Conservation (phyloP, 371 early-diverging fungal species). For the Funneliformis caledonium region DNA sequence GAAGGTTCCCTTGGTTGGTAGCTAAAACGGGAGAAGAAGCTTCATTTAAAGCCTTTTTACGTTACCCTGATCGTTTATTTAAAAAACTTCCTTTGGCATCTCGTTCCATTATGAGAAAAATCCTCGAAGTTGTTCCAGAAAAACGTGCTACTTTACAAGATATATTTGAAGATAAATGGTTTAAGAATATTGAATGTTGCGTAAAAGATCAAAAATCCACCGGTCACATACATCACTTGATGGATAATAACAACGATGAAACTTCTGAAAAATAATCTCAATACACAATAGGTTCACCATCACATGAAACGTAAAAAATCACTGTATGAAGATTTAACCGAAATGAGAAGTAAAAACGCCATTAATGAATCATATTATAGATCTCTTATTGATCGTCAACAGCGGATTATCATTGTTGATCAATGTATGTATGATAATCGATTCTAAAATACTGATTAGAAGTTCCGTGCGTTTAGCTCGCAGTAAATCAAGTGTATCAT, state of each 20-base stretch:
- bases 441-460: no score
- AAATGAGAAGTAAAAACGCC: no score
- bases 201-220: neutral
- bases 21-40: slow-evolving; percentile 53
- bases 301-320: no score
- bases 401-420: no score
- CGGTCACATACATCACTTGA: neutral
- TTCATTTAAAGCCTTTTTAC: slow-evolving; percentile 55
- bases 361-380: no score
- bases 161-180: slow-evolving; percentile 70
- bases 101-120: slow-evolving; percentile 66
- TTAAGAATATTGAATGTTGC: slow-evolving; percentile 64
- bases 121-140: slow-evolving; percentile 80
- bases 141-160: slow-evolving; percentile 68
- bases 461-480: no score
- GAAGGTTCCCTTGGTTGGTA: slow-evolving; percentile 53
- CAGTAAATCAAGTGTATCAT: no score
- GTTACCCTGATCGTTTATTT: slow-evolving; percentile 62
- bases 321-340: no score
- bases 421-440: no score
- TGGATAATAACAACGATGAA: neutral
- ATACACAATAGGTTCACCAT: no score
- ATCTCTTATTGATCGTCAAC: no score
- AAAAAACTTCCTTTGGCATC: slow-evolving; percentile 56
- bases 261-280: no score